Conservation (phyloP, 106 monocot genomes). For the Acorus gramineus region DNA sequence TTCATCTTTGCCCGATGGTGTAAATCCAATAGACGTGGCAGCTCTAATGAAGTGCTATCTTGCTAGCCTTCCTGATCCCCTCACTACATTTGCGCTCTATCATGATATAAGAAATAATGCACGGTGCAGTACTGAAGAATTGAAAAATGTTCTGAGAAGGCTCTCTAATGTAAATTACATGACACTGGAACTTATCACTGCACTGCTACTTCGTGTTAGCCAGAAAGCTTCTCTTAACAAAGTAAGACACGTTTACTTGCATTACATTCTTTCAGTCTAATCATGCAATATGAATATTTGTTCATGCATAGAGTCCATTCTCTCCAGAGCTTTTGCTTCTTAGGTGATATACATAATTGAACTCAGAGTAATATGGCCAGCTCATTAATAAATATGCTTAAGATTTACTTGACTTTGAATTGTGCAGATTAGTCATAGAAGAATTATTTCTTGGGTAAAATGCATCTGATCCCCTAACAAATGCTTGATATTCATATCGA, state of each 20-base stretch:
- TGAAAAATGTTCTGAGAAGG: constrained; percentile 70
- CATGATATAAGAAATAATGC: constrained; percentile 59
- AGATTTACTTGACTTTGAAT: too few species aligned
- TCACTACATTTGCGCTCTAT: constrained; percentile 68
- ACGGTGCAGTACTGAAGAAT: constrained; percentile 55
- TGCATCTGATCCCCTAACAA: too few species aligned
- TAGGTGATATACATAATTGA: too few species aligned
- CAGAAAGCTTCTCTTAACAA: constrained; percentile 84
- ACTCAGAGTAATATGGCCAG: too few species aligned
- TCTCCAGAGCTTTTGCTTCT: too few species aligned
- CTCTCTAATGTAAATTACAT: constrained; percentile 80
- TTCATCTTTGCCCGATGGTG: constrained; percentile 66
- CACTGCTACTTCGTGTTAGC: constrained; percentile 77
- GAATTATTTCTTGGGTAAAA: too few species aligned
- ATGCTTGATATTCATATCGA: too few species aligned
- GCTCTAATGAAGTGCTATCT: constrained; percentile 79
- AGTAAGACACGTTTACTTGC: constrained; percentile 20
- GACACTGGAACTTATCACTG: constrained; percentile 80
- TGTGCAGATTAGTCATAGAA: too few species aligned
- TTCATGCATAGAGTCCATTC: too few species aligned
- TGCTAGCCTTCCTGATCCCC: constrained; percentile 87
- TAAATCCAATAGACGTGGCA: constrained; percentile 57
- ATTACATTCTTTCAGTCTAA: too few species aligned
- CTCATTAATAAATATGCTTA: too few species aligned
- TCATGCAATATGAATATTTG: too few species aligned